Conservation (phyloP, 2,329 filamentous ascomycete genomes). For the Alternaria panax region DNA sequence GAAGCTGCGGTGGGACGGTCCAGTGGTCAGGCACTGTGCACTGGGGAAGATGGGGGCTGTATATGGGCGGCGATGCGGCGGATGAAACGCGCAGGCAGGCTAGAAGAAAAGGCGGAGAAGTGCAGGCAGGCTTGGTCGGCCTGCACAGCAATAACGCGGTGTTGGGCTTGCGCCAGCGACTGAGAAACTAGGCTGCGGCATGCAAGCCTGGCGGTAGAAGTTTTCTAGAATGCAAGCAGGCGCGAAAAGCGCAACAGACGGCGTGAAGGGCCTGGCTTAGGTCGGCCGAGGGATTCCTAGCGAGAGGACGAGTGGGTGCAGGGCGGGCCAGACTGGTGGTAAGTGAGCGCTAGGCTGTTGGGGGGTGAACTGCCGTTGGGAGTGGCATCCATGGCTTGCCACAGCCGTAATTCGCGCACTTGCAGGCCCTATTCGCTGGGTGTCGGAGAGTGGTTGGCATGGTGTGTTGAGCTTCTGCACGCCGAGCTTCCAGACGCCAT, state of each 20-base stretch:
- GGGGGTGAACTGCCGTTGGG: constrained; percentile 17
- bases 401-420: constrained; percentile 24
- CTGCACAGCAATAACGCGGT: constrained; percentile 16
- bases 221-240: constrained; percentile 30
- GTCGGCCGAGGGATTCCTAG: constrained; percentile 20
- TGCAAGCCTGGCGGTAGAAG: constrained; percentile 19
- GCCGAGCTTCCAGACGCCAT: not conserved
- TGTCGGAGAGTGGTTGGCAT: constrained; percentile 12
- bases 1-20: constrained; percentile 20
- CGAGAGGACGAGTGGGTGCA: constrained; percentile 1
- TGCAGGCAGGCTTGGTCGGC: constrained; percentile 22
- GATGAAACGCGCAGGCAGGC: constrained; percentile 25
- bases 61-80: constrained; percentile 7
- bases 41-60: constrained; percentile 16
- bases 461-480: constrained; percentile 2
- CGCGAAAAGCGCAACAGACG: constrained; percentile 24
- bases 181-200: constrained; percentile 4
- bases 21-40: constrained; percentile 12
- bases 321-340: constrained; percentile 13
- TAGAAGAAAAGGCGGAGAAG: constrained; percentile 40
- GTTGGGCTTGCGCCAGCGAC: constrained; percentile 11
- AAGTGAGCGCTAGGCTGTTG: constrained; percentile 13
- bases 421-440: constrained; percentile 10
- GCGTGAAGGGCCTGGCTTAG: constrained; percentile 8
- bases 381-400: constrained; percentile 17